Evolutionary conservation across 2,329 filamentous ascomycete genomes (phyloP), one percentile per base, ranked within the genome.

Genomic region (Mycocentrospora acerina): DNA sequence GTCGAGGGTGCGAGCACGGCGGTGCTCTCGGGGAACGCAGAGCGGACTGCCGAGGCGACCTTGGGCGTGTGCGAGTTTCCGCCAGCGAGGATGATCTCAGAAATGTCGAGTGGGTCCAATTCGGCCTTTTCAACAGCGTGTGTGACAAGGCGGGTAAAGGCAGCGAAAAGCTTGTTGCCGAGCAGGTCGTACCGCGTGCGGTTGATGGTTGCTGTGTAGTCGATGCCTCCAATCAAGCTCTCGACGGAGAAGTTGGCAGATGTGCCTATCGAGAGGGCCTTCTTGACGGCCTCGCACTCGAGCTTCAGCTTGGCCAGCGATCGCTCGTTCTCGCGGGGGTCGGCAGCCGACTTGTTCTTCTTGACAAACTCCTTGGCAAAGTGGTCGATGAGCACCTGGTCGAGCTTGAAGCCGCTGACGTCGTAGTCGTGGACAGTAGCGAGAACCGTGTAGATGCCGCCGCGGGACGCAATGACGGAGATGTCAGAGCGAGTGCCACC

Each of bases 361-460:
- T 98, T 97, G 64, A 93, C 80, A 74, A 98, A 98, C 72, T 98
- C 93, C 79, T 98, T 98, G 57, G 91, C 87, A 58, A 97, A 96
- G 77, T 96, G 85, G 67, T 98, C 91, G 67, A 95, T 87, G 42
- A 98, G 79, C 33, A 91, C 86, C 67, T 93, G 81, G 74, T 98
- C 93, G 40, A 98, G 78, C 53, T 90, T 83, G 24, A 82, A 78
- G 62, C 93, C 93, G 40, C 88, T 84, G 55, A 91, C 87, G 64
- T 97, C 90, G 72, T 95, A 96, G 76, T 98, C 93, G 74, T 97
- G 93, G 19, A 86, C 82, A 10, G 91, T 95, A 14, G 93, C 90
- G 42, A 98, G 79, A 58, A 96, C 83, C 44, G 89, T 96, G 79
- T 97, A 97, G 76, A 97, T 91, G 65, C 93, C 93, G 48, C 90